phyloP scores from a whole-genome alignment of 1,139 yeast genomes.

The Yamadazyma mexicana region DNA sequence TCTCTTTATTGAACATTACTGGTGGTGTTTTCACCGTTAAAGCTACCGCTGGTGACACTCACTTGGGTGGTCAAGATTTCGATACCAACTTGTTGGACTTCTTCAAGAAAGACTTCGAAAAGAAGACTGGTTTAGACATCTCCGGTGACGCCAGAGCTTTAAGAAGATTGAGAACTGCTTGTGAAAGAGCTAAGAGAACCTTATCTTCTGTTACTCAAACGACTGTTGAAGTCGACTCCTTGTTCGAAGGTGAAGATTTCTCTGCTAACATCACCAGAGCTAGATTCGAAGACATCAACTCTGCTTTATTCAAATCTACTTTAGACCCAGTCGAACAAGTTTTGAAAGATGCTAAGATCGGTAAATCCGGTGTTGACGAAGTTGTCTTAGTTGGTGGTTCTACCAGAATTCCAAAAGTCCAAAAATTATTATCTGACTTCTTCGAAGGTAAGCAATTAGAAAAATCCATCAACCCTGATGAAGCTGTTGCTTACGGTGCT shows the following conservation, averaged over 20 bases:
- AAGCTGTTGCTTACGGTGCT: conserved; percentile 98
- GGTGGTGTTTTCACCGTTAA: conserved; percentile 97
- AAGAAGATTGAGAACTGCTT: conserved; percentile 97
- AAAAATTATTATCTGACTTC: conserved; percentile 94
- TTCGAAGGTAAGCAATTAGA: conserved; percentile 96
- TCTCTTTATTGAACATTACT: conserved; percentile 80
- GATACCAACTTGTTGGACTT: conserved; percentile 61
- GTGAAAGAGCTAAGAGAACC: conserved; percentile 99
- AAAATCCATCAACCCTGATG: conserved; percentile 97
- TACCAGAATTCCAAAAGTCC: conserved; percentile 98
- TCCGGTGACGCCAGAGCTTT: conserved; percentile 91
- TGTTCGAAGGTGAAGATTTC: conserved; percentile 95
- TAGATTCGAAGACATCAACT: conserved; percentile 95
- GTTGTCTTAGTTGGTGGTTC: conserved; percentile 99
- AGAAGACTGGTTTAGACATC: conserved; percentile 93
- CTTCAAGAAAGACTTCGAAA: conserved; percentile 93
- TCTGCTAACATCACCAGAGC: conserved; percentile 97
- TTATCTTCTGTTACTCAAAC: conserved; percentile 95
- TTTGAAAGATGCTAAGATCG: conserved; percentile 88
- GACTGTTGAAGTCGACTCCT: conserved; percentile 93
- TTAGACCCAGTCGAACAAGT: conserved; percentile 98
- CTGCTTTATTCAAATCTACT: conserved; percentile 92
- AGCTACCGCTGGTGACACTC: conserved; percentile 99
- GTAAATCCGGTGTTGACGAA: conserved; percentile 87
- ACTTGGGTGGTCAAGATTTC: conserved; percentile 90